Evolutionary conservation across 2,329 filamentous ascomycete genomes (phyloP), one percentile per base, ranked within the genome.

Genomic region (Colletotrichum tanaceti): DNA sequence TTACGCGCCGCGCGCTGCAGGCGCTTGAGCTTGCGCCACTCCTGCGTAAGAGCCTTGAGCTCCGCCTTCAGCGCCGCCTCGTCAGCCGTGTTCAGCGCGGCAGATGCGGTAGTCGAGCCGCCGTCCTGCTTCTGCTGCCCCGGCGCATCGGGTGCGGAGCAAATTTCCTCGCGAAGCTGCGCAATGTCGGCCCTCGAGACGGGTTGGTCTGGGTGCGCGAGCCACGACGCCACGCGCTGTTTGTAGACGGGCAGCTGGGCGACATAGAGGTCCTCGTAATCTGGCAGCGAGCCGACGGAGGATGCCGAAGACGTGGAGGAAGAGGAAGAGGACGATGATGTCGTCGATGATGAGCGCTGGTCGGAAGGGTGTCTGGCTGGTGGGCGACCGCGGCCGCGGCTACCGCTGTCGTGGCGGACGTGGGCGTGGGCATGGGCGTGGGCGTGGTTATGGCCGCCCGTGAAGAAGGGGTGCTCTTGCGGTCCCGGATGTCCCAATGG

Each of bases 241-340:
- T 80, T 80, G 16, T 83, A 81, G 1, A 83, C 68, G 1, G 84
- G 82, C 1, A 89, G 77, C 74, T 88, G 86, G 20, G 77, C 73
- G 60, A 83, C 82, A 14, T 75, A 75, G 2, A 89, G 77, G 49
- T 85, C 81, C 65, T 87, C 84, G 72, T 84, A 84, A 61, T 85
- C 81, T 0, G 86, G 85, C 1, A 89, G 83, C 2, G 85, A 87
- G 43, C 83, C 86, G 62, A 88, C 76, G 2, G 84, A 85, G 0
- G 77, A 75, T 28, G 14, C 71, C 13, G 78, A 81, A 4, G 71
- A 76, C 1, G 79, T 81, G 22, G 74, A 76, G 9, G 77, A 76
- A 0, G 79, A 79, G 0, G 78, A 78, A 0, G 70, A 71, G 0
- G 78, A 81, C 0, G 79, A 80, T 0, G 79, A 80, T 0, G 77